Conservation (phyloP, 1,139 yeast species). For the Sporopachydermia cereana region DNA sequence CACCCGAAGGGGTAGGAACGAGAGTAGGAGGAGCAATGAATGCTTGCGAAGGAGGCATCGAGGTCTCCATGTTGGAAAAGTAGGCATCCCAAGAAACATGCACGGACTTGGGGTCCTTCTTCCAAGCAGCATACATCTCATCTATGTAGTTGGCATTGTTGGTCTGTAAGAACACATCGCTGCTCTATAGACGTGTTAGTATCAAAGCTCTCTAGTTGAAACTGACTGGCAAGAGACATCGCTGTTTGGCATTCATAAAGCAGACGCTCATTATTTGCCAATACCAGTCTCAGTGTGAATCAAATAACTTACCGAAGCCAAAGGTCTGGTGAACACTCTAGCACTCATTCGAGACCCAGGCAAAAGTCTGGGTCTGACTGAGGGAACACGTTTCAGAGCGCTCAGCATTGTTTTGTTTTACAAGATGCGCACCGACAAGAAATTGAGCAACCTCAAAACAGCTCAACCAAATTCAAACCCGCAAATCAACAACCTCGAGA, state of each 20-base stretch:
- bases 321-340: not conserved
- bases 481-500: too few species aligned
- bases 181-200: conserved; percentile 6
- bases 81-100: conserved; percentile 96
- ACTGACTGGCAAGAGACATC: too few species aligned
- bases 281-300: not conserved
- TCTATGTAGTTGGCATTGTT: conserved; percentile 88
- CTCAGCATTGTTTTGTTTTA: not conserved
- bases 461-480: too few species aligned
- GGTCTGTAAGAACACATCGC: conserved; percentile 72
- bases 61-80: conserved; percentile 74
- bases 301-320: conserved; percentile 2
- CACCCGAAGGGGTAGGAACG: conserved; percentile 48
- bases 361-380: not conserved
- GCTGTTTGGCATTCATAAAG: too few species aligned
- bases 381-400: conserved; percentile 4
- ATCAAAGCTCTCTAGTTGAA: too few species aligned
- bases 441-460: too few species aligned
- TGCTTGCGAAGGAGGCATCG: conserved; percentile 62
- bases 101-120: conserved; percentile 77
- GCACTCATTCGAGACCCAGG: not conserved
- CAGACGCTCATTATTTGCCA: too few species aligned
- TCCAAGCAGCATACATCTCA: conserved; percentile 96
- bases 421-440: too few species aligned
- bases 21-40: conserved; percentile 80